phyloP scores from a whole-genome alignment of 1,139 yeast genomes.

The Kodamaea plutei region DNA sequence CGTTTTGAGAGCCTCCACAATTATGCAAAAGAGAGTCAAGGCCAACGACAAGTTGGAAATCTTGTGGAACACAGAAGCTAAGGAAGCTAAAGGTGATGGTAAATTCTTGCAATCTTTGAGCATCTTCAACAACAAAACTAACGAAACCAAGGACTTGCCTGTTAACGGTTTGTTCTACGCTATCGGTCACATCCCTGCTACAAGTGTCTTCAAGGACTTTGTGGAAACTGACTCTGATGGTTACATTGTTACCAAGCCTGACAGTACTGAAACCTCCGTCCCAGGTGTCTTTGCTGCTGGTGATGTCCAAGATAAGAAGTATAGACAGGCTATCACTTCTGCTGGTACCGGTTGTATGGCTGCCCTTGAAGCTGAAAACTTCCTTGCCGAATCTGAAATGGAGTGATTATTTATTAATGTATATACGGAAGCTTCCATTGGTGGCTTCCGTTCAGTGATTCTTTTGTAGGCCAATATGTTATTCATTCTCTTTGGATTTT shows the following conservation, averaged over 20 bases:
- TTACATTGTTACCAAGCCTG: conserved; percentile 84
- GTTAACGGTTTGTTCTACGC: conserved; percentile 97
- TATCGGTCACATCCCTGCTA: conserved; percentile 96
- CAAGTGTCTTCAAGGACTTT: conserved; percentile 71
- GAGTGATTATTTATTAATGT: neutral
- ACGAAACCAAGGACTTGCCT: conserved; percentile 61
- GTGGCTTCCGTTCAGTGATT: no score
- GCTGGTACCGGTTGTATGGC: conserved; percentile 99
- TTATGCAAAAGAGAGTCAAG: conserved; percentile 91
- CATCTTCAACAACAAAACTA: conserved; percentile 69
- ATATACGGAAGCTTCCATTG: no score
- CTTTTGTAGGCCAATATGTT: no score
- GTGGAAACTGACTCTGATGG: conserved; percentile 83
- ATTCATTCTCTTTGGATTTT: no score
- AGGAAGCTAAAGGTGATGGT: conserved; percentile 92
- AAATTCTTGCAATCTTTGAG: conserved; percentile 59
- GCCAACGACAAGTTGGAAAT: conserved; percentile 86
- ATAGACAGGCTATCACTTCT: conserved; percentile 98
- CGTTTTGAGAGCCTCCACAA: conserved; percentile 85
- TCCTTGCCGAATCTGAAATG: conserved; percentile 53
- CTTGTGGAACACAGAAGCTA: conserved; percentile 78
- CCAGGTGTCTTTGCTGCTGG: conserved; percentile 98
- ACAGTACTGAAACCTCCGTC: conserved; percentile 81
- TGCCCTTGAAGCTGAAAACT: conserved; percentile 90
- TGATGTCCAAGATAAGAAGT: conserved; percentile 94